These are phyloP conservation scores for Berberis vulgaris DNA, from an alignment of 164 flowering plant species.

Conservation along the genomic window DNA sequence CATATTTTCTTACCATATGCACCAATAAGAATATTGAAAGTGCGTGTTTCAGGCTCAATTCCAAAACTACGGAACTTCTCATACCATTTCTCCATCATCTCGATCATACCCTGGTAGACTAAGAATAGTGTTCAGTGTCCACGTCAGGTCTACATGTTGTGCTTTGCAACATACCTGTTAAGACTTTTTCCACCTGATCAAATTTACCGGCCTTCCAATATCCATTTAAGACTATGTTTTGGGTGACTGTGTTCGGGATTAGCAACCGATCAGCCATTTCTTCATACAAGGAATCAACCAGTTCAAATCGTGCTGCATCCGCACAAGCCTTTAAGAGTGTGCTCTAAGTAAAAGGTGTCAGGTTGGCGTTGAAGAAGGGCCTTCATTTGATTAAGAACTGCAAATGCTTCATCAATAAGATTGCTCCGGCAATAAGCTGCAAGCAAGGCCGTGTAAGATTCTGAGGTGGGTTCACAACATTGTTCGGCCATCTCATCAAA, in stretches of 20 bases:
- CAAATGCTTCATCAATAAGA: slow-evolving; percentile 67
- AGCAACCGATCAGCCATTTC: slow-evolving; percentile 71
- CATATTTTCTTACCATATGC: slow-evolving; percentile 98
- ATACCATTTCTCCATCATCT: slow-evolving; percentile 91
- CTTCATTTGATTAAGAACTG: slow-evolving; percentile 66
- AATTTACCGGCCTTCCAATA: slow-evolving; percentile 81
- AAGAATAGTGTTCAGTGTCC: slow-evolving; percentile 92
- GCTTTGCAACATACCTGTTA: slow-evolving; percentile 71
- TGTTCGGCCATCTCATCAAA: slow-evolving; percentile 78
- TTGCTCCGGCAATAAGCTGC: slow-evolving; percentile 70
- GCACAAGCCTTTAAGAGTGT: slow-evolving; percentile 74
- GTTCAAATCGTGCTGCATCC: slow-evolving; percentile 57
- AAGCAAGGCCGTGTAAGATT: slow-evolving; percentile 81
- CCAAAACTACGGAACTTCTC: slow-evolving; percentile 88
- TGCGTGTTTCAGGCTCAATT: slow-evolving; percentile 87
- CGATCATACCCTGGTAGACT: slow-evolving; percentile 78
- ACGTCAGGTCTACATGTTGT: slow-evolving; percentile 68
- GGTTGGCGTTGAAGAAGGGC: slow-evolving; percentile 81
- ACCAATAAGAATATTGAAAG: slow-evolving; percentile 88
- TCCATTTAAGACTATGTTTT: slow-evolving; percentile 76
- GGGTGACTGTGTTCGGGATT: slow-evolving; percentile 85
- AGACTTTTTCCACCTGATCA: slow-evolving; percentile 79
- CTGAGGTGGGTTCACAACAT: slow-evolving; percentile 65
- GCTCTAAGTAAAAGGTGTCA: slow-evolving; percentile 71
- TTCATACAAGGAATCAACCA: slow-evolving; percentile 56